Conservation (phyloP, 75 land plant genomes). For the Ceratopteris richardii region DNA sequence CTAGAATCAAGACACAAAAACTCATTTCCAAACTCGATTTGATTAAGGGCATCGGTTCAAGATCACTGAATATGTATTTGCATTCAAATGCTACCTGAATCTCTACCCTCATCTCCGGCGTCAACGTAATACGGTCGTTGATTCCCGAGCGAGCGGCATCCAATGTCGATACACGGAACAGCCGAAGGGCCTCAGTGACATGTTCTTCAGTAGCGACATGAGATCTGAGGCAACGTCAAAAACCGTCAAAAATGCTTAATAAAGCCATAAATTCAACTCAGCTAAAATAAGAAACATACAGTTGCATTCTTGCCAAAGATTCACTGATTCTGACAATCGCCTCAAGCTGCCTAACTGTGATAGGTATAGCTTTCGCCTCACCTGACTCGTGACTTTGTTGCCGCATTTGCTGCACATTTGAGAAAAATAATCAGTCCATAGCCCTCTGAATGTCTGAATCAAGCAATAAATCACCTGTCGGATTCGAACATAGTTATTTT, state of each 20-base stretch:
- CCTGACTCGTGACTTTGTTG: conserved; percentile 85
- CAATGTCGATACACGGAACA: conserved; percentile 84
- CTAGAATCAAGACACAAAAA: conserved; percentile 11
- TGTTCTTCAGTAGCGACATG: conserved; percentile 79
- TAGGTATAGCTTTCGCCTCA: conserved; percentile 70
- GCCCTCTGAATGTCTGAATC: too few species aligned
- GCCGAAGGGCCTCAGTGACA: conserved; percentile 78
- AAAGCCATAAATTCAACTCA: too few species aligned
- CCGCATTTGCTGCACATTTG: conserved; percentile 70
- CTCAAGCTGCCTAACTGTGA: conserved; percentile 96
- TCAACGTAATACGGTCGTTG: conserved; percentile 68
- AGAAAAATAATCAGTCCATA: background rate
- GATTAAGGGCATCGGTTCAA: background rate
- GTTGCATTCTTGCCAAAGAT: conserved; percentile 85
- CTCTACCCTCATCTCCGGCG: conserved; percentile 82
- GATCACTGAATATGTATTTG: background rate
- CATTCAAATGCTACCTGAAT: conserved; percentile 58
- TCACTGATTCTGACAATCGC: conserved; percentile 91
- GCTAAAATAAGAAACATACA: conserved; percentile 53
- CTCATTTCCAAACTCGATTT: background rate
- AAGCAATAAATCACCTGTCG: conserved; percentile 51
- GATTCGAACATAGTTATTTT: conserved; percentile 78
- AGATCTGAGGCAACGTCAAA: conserved; percentile 36
- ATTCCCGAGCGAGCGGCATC: conserved; percentile 95
- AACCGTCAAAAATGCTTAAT: too few species aligned